phyloP scores from a whole-genome alignment of 169 alveolate genomes.

The Plasmodium coatneyi region DNA sequence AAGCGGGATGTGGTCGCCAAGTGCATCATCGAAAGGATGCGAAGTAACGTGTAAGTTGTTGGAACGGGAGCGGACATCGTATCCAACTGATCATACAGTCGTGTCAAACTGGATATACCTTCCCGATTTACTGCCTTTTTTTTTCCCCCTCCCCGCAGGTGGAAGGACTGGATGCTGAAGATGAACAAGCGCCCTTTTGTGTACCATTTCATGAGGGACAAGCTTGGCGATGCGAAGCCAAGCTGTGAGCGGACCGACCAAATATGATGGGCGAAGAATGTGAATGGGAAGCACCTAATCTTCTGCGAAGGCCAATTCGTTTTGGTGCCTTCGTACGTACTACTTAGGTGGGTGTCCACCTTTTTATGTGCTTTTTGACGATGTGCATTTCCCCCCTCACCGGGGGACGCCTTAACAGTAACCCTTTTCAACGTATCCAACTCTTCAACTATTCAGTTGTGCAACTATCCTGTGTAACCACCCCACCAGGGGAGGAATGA shows the following conservation, averaged over 20 bases:
- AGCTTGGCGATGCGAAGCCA: background rate
- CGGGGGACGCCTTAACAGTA: background rate
- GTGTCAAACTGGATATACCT: background rate
- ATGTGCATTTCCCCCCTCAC: background rate
- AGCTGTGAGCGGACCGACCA: background rate
- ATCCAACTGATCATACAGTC: background rate
- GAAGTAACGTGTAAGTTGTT: slow-evolving; percentile 26
- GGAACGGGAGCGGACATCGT: background rate
- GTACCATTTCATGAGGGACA: slow-evolving; percentile 44
- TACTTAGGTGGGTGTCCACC: background rate
- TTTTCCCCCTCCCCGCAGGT: background rate
- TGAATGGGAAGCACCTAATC: background rate
- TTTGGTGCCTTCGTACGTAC: background rate
- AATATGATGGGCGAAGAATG: background rate
- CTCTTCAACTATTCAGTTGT: background rate
- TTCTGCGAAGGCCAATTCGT: background rate
- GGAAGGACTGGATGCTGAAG: slow-evolving; percentile 64
- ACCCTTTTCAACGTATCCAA: background rate
- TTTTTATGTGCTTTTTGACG: background rate
- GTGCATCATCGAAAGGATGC: slow-evolving; percentile 18
- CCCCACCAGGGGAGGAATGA: background rate
- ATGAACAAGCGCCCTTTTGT: slow-evolving; percentile 36
- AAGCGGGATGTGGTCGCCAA: slow-evolving; percentile 31
- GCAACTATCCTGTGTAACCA: background rate
- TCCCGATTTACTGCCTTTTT: background rate